Base-by-base conservation (phyloP, 2,329 filamentous ascomycete species). In the Aspergillus oerlinghausenensis region DNA sequence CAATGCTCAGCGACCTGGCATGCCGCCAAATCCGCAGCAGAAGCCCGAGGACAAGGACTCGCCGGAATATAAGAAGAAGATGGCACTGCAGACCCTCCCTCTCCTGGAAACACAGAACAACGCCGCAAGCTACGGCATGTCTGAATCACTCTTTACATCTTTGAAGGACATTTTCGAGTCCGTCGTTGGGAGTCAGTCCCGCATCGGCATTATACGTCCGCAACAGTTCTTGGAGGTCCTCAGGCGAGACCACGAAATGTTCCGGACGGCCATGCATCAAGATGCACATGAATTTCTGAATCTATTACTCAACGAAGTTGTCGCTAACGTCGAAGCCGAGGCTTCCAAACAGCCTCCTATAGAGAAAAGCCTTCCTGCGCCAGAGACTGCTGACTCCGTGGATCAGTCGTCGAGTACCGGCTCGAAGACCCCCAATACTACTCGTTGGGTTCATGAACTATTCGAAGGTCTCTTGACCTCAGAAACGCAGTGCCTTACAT, bases 221-320 rank as follows among this genome's bases (percentile, higher is more conserved):
- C 88, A 93, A 67, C 88, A 92, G 60, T 97, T 99, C 62, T 80
- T 99, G 38, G 93, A 99, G 70, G 92, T 97, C 26, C 86, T 99
- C 68, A 90, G 92, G 69, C 85, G 89, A 60, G 91, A 97, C 66
- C 96, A 99, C 71, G 94, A 99, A 73, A 92, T 96, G 88, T 99
- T 99, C 68, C 87, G 92, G 57, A 93, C 92, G 42, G 90, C 92
- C 3, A 96, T 97, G 90, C 94, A 99, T 73, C 94, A 99, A 72
- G 94, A 99, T 71, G 94, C 94, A 1, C 94, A 99, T 73, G 94
- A 99, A 70, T 99, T 99, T 65, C 85, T 97, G 65, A 96, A 96
- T 58, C 79, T 97, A 32, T 82, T 99, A 2, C 80, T 99, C n/a
- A 99, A 99, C 73, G 89, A 96, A 70, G 90, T 99, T 35, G 93